Evolutionary conservation across 176 grass and related monocot genomes (phyloP).

Genomic region (Calamus simplicifolius): DNA sequence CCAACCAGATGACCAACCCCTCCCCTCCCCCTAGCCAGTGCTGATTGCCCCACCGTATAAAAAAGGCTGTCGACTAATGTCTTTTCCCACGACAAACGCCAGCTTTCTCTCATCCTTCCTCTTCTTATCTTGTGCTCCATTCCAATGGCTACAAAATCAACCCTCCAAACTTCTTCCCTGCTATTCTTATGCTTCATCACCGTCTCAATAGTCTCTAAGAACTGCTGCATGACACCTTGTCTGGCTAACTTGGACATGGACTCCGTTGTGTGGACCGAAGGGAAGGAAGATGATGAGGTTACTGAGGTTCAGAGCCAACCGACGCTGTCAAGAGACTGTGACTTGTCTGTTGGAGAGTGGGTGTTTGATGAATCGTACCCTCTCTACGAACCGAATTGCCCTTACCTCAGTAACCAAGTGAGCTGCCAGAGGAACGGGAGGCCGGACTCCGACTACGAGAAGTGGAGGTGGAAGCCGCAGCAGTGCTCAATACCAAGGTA

Average conservation of each 20-base stretch:
- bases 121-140: not conserved
- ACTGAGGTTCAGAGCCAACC: conserved; percentile 13
- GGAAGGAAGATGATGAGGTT: conserved; percentile 23
- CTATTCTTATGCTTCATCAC: conserved; percentile 5
- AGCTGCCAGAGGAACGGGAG: conserved; percentile 29
- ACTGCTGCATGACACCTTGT: conserved; percentile 13
- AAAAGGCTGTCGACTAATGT: too few relatives aligned
- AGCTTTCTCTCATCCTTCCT: too few relatives aligned
- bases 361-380: conserved; percentile 35
- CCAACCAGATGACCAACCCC: too few relatives aligned
- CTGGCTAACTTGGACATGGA: conserved; percentile 3
- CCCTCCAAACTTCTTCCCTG: not conserved
- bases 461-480: conserved; percentile 34
- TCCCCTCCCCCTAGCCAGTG: too few relatives aligned
- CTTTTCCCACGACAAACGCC: too few relatives aligned
- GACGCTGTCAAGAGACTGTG: conserved; percentile 13
- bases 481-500: conserved; percentile 35
- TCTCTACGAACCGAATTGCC: conserved; percentile 30
- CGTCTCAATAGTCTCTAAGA: conserved; percentile 7
- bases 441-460: conserved; percentile 28
- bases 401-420: conserved; percentile 26
- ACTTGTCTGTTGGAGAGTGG: conserved; percentile 32
- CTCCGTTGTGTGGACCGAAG: conserved; percentile 9
- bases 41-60: too few relatives aligned
- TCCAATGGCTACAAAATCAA: conserved; percentile 11